phyloP scores from a whole-genome alignment of 2,329 filamentous ascomycete genomes.

The Myriosclerotinia duriaeana region DNA sequence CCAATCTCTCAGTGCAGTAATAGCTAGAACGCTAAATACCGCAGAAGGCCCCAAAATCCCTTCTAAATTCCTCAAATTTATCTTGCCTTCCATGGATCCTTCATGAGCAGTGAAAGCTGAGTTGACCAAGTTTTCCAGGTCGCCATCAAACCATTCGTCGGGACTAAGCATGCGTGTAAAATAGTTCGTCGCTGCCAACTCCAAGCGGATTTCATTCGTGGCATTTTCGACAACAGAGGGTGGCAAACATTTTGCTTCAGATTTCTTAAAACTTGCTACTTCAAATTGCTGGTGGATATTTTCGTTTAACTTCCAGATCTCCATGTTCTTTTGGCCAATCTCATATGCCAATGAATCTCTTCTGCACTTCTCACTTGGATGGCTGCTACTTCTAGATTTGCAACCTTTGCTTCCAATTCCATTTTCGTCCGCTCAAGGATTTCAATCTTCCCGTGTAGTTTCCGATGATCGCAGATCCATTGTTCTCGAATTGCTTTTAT shows the following conservation, averaged over 20 bases:
- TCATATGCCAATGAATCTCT: neutral
- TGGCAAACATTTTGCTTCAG: neutral
- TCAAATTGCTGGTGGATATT: neutral
- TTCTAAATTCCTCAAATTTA: neutral
- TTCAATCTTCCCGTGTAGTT: neutral
- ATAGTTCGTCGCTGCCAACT: constrained; percentile 20
- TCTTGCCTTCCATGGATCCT: neutral
- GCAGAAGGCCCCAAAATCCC: neutral
- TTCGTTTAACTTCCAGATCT: constrained; percentile 3
- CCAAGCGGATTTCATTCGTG: constrained; percentile 4
- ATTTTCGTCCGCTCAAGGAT: neutral
- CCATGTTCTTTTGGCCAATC: constrained; percentile 1
- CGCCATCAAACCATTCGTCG: neutral
- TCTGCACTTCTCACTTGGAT: neutral
- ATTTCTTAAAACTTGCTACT: neutral
- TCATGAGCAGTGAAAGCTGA: neutral
- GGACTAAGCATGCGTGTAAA: neutral
- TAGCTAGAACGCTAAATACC: constrained; percentile 13
- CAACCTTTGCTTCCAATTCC: neutral
- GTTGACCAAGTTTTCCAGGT: constrained; percentile 13
- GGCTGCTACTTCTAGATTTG: neutral
- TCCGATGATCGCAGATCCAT: neutral
- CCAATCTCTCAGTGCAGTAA: constrained; percentile 18
- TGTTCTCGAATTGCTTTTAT: neutral
- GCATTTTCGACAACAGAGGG: neutral